Base-by-base conservation (phyloP, 306 rosid genomes). In the Morella rubra region DNA sequence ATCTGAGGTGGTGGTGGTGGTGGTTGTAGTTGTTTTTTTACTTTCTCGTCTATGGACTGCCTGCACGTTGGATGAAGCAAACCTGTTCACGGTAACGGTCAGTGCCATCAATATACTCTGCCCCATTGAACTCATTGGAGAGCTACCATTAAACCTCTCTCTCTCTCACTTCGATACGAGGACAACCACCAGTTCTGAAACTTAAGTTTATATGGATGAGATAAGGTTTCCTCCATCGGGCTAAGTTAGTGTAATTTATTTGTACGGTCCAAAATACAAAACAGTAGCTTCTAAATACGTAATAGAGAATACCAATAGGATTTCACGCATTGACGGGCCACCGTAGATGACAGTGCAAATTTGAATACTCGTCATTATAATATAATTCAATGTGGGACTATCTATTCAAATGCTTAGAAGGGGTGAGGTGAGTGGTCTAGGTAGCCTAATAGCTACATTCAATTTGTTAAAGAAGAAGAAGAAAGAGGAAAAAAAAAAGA, bases 41-140 rank as follows among this genome's bases (percentile, higher is more conserved):
- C 54, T 58, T 56, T 82, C 84, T 58, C 64, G 86, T 82, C 82
- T 79, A 10, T 79, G 91, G 76, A 89, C 92, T 13, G 95, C 89
- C 71, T 87, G 97, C 55, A 90, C 76, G 77, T 92, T 94, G 2
- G 95, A 92, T 12, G 91, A 94, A 73, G 89, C 93, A 76, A 78
- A 84, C 79, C 85, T 91, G 93, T 94, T 94, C 40, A 91, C 86
- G 3, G 97, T 86, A 16, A 85, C 89, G 47, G 97, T 89, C 32
- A 92, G 80, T 20, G 97, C 96, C 97, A 95, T 95, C 85, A 90
- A 64, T 51, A 88, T 85, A 86, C 80, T 90, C 72, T 94, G 96
- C 41, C 96, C 88, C 15, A 85, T 77, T 20, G 93, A 90, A 77
- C 96, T 88, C 97, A 92, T 94, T 6, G n/a, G 54, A 18, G 46